phyloP scores from a whole-genome alignment of 768 basidiomycete species.

The Trichaptum fuscoviolaceum region DNA sequence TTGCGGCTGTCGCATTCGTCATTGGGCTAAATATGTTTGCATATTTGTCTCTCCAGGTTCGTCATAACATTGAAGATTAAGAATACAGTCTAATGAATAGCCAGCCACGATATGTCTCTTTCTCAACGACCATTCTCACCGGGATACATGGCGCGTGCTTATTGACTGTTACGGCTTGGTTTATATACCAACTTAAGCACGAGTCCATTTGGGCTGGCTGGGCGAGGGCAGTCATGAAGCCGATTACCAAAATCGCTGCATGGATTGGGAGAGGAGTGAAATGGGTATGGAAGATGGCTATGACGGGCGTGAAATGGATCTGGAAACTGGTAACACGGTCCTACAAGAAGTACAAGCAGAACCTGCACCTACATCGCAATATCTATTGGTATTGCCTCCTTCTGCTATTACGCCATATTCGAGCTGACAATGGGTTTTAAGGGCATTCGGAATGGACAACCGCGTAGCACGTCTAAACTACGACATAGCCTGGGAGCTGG shows the following conservation, averaged over 20 bases:
- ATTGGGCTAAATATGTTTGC: not conserved
- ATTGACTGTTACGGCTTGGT: not conserved
- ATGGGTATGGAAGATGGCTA: too few relatives aligned
- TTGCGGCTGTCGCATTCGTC: not conserved
- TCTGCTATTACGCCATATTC: not conserved
- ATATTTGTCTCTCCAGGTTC: not conserved
- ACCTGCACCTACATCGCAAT: too few relatives aligned
- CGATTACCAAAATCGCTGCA: too few relatives aligned
- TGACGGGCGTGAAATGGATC: not conserved
- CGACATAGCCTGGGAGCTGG: not conserved
- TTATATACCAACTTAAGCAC: not conserved
- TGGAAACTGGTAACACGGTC: not conserved
- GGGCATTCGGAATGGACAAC: not conserved
- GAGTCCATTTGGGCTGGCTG: not conserved
- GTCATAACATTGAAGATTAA: not conserved
- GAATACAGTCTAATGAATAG: not conserved
- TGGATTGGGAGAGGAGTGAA: not conserved
- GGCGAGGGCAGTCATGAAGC: too few relatives aligned
- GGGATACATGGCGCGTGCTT: not conserved
- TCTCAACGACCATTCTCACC: not conserved
- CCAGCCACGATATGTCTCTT: not conserved
- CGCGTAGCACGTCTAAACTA: not conserved
- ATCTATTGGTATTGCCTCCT: too few relatives aligned
- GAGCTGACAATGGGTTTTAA: not conserved
- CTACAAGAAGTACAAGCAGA: too few relatives aligned